Conservation (phyloP, 2,329 filamentous ascomycete species). For the Aspergillus ochraceoroseus region DNA sequence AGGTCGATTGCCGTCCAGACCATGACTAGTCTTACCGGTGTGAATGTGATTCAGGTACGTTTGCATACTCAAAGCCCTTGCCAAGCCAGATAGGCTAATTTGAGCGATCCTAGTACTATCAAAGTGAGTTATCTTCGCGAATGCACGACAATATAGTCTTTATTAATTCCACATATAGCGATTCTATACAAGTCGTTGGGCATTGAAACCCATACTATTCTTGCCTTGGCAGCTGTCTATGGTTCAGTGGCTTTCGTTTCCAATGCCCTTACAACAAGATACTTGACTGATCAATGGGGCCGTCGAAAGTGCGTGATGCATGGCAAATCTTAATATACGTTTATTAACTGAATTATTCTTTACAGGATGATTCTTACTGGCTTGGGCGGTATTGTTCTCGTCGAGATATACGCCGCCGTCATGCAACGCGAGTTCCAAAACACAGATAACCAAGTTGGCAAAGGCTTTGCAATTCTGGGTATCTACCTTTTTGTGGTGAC, state of each 20-base stretch:
- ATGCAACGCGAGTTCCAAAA: conserved; percentile 57
- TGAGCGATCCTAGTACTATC: conserved; percentile 26
- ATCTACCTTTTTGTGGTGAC: conserved; percentile 56
- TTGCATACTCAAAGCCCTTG: too few relatives aligned
- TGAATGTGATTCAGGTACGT: conserved; percentile 53
- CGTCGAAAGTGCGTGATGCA: conserved; percentile 50
- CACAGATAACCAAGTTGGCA: conserved; percentile 52
- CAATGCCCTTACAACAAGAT: conserved; percentile 51
- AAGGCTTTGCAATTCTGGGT: conserved; percentile 56
- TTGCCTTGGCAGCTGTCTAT: conserved; percentile 53
- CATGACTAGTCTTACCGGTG: conserved; percentile 54
- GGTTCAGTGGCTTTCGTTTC: conserved; percentile 51
- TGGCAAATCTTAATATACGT: too few relatives aligned
- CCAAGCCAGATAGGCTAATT: too few relatives aligned
- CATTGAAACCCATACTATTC: conserved; percentile 48
- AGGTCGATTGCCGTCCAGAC: conserved; percentile 53
- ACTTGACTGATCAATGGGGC: conserved; percentile 55
- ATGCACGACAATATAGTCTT: conserved; percentile 23
- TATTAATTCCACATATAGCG: conserved; percentile 39
- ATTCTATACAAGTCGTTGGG: conserved; percentile 54
- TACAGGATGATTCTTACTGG: conserved; percentile 54
- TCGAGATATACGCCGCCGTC: conserved; percentile 56
- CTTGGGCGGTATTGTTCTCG: conserved; percentile 49
- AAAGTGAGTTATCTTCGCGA: conserved; percentile 22
- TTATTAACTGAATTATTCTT: too few relatives aligned